Base-by-base conservation (phyloP, 2,329 filamentous ascomycete species). In the Berkeleyomyces rouxiae region DNA sequence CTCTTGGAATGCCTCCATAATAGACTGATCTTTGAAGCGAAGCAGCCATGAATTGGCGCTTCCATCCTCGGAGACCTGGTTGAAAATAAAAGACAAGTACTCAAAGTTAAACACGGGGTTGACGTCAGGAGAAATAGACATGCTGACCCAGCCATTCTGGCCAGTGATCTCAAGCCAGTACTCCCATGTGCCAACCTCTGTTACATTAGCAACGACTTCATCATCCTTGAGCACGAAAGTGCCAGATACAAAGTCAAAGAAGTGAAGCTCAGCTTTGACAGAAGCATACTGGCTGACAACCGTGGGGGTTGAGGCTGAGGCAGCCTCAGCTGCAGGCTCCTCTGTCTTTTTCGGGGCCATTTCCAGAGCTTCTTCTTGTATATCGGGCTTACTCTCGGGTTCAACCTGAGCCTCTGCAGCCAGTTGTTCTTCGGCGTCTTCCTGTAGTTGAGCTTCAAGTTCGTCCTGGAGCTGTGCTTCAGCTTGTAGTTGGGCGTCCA, bases 101-200 rank as follows among this genome's bases (percentile, higher is more conserved):
- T 99, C 93, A 67, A 96, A 97, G 75, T 97, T 97, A 78, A 97
- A 99, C 23, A 99, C 91, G 0, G 93, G 93, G 69, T 97, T 97
- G 73, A 97, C 90, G 68, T 99, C 93, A 5, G 89, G 86, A 39
- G 90, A 79, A 39, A 99, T 83, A 2, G 86, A 81, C 67, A 95
- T 88, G 31, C 90, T 90, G 2, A 99, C 78, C 89, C 90, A 96
- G 61, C 91, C 84, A 69, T 84, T 85, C 42, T 88, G 83, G 46
- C 82, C 79, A 66, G 86, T 85, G 62, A 97, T 86, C 70, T 96
- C 89, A 40, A 99, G 78, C 90, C 90, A 97, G 74, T 97, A 99
- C 67, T 93, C 82, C 93, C 93, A 99, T 63, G 85, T 82, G 6
- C 91, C 92, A 61, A 90, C 81, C 70, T 97, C 92, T 0, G 85